Base-by-base conservation (phyloP, 257 asterid species). In the Fraxinus anomala region DNA sequence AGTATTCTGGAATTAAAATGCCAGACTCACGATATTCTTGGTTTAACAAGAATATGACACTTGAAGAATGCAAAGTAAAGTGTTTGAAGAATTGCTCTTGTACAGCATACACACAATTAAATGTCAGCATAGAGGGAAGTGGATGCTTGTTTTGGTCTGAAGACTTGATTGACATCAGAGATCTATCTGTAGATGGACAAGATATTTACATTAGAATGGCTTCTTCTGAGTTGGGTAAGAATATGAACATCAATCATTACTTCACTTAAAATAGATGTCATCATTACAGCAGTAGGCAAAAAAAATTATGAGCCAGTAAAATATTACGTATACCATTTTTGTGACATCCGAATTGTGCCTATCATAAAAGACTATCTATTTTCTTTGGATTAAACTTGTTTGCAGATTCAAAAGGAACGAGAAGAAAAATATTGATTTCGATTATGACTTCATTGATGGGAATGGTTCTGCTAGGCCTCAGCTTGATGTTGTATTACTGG, bases 81-180 rank as follows among this genome's bases (percentile, higher is more conserved):
- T 81, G 86, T 68, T 79, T 73, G 39, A 79, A 39, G 14, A 79
- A 84, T 34, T 84, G 87, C 21, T 70, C 81, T 26, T 84, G 87
- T 42, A 51, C 68, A 70, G 85, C 83, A 44, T 84, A 78, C 59
- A 76, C 87, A 47, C 75, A 75, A 44, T 44, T 77, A 10, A 82
- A 74, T 28, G 63, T 78, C 37, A 72, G 31, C 59, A 72, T 71
- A 40, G 83, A 81, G 68, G 73, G 74, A 1, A 37, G 12, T 37
- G 42, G 42, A 37, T 37, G 42, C 42, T 37, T 37, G 42, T 37
- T 37, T 7, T 37, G 89, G 87, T 73, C 40, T 0, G 76, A 42
- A 1, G 83, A 78, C 14, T 79, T 85, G 24, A 9, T 78, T 72
- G 89, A 86, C 77, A 81, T 83, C 33, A 70, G 70, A 63, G 66